Evolutionary conservation across 331 rosid species (phyloP), one percentile per base, ranked within the genome.

Genomic region (Pyrus hybrid): DNA sequence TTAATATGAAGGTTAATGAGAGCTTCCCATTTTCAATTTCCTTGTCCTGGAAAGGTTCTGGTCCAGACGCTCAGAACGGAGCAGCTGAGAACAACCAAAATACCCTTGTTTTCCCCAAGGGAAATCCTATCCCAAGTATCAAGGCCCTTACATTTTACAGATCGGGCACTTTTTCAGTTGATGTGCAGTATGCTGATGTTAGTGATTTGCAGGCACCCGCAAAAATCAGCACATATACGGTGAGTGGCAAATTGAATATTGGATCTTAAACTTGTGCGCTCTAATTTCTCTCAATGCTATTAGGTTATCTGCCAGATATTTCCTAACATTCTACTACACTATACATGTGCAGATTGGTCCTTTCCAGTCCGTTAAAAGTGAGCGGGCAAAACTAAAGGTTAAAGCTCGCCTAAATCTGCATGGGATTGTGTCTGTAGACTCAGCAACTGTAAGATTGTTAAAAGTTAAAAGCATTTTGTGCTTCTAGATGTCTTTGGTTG

Each of bases 191-290:
- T 81, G 80, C 86, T 17, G 97, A 92, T 82, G 72, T 58, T 65
- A 67, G 78, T 75, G 97, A 81, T 64, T 49, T 86, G 85, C 93
- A 83, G 77, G 70, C 82, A 76, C 91, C 93, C 66, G 72, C 89
- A n/a, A 92, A 81, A 87, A 92, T 94, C 77, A 90, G 99, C 77
- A 81, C 96, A 28, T 92, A 90, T 79, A 85, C 93, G 20, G 99
- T 94, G 79, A 83, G 96, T 58, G 8, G 35, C 43, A 37, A 1
- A 37, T 8, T 37, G 45, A 37, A 37, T 37, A 37, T 37, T 37
- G 45, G 13, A 37, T 37, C 45, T 37, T 37, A 37, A 37, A 37
- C 45, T 9, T 37, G 45, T 37, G 45, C 13, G 21, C 21, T 60
- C 68, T 73, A 12, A 25, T 25, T 12, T 32, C 14, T 8, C 28